Base-by-base conservation (phyloP, 2,329 filamentous ascomycete species). In the Botrytis fabae region DNA sequence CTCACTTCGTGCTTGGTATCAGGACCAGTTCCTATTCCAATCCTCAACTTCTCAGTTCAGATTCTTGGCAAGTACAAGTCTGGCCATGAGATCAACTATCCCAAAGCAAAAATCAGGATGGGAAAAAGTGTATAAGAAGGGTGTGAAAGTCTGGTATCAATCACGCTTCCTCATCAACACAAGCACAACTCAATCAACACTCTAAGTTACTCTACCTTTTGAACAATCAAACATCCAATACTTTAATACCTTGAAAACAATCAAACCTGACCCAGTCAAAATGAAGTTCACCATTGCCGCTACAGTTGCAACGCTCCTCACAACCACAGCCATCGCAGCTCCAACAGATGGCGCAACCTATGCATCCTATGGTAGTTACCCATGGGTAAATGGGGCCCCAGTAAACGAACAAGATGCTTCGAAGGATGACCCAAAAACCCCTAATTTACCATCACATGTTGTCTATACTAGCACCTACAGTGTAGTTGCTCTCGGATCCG, bases 381-480 rank as follows among this genome's bases (percentile, higher is more conserved):
- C 25, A 61, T 40, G 59, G 59, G 59, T 4, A 14, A 38, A 61
- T 46, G 57, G 68, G 60, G 48, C 22, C 20, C 60, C 28, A 32
- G 70, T 51, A 18, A 69, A 28, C 35, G 64, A 60, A 42, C 64
- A 63, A 38, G 68, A 51, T 42, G 42, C 71, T 59, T 66, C 46
- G 28, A 61, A 73, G 38, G 60, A 69, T 18, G 69, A 73, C 38
- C 72, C 66, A 22, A 48, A 69, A 46, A 42, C 54, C 16, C 72
- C 71, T 9, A 70, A 71, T n/a, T 40, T 62, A 28, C 66, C 54
- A n/a, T 65, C 28, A n/a, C 72, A 75, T 22, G 78, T 78, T 48
- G 72, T 70, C 69, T 87, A 86, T 81, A 85, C 85, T 65, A 84
- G 83, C 48, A 83, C 82, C 68, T 86, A 83, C 80, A 76, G 82